Percentiles rank a stretch among this genome's conserved stretches.
Conservation (phyloP, 805 yeast species). For the Kockiozyma suomiensis region DNA sequence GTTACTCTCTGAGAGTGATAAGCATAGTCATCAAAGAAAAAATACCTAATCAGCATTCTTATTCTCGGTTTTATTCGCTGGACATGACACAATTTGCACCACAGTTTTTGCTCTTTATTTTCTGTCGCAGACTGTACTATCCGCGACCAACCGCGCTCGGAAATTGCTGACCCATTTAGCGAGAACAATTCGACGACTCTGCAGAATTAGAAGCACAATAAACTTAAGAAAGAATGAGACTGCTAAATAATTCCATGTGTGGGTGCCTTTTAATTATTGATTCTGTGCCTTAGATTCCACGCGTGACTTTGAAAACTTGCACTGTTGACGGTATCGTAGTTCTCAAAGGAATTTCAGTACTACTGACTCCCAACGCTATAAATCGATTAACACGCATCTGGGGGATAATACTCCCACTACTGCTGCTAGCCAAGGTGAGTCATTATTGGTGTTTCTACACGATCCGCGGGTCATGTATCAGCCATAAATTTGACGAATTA, state of each 20-base stretch:
- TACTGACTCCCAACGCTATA: background rate
- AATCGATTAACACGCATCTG: background rate
- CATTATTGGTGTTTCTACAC: background rate
- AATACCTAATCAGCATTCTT: constrained; percentile 17
- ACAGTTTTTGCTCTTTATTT: constrained; percentile 12
- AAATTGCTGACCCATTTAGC: constrained; percentile 15
- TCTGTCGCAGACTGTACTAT: constrained; percentile 9
- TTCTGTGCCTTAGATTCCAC: background rate
- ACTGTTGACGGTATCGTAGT: background rate
- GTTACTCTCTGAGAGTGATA: constrained; percentile 24
- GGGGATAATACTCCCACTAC: background rate
- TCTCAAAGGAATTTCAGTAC: background rate
- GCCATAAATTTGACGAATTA: background rate
- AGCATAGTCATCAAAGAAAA: constrained; percentile 25
- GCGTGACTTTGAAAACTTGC: background rate
- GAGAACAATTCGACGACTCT: background rate
- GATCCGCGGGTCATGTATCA: background rate
- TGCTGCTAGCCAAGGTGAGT: background rate
- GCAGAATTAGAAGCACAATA: background rate
- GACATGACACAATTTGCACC: constrained; percentile 28
- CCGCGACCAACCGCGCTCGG: constrained; percentile 17
- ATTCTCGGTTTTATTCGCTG: constrained; percentile 18
- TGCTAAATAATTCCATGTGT: constrained; percentile 20
- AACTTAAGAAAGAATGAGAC: constrained; percentile 11
- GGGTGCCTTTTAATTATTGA: constrained; percentile 18